Evolutionary conservation across 306 rosid genomes (phyloP).

Genomic region (Dicorynia guianensis): DNA sequence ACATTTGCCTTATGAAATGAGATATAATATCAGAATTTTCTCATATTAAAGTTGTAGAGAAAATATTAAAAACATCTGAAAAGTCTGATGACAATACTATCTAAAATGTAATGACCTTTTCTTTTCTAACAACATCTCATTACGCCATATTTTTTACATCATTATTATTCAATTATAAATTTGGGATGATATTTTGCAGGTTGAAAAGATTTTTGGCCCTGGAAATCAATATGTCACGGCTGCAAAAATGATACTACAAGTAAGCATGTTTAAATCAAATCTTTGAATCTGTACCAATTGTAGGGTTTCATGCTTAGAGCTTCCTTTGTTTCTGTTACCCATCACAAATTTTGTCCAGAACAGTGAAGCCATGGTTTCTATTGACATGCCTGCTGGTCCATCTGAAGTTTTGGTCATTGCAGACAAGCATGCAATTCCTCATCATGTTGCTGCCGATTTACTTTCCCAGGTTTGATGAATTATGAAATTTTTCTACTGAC

Average conservation of each 20-base stretch:
- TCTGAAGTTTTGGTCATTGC: slow-evolving; percentile 99
- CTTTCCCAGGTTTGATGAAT: slow-evolving; percentile 83
- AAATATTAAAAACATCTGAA: not conserved
- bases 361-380: slow-evolving; percentile 98
- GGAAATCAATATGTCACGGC: slow-evolving; percentile 99
- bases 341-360: slow-evolving; percentile 59
- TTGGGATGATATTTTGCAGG: slow-evolving; percentile 57
- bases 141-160: slow-evolving; percentile 2
- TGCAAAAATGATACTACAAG: slow-evolving; percentile 99
- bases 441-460: slow-evolving; percentile 93
- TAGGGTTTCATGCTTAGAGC: slow-evolving; percentile 6
- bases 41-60: slow-evolving; percentile 2
- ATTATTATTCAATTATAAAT: slow-evolving; percentile 27
- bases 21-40: slow-evolving; percentile 4
- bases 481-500: slow-evolving; percentile 24
- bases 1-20: not conserved
- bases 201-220: slow-evolving; percentile 92
- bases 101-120: slow-evolving; percentile 5
- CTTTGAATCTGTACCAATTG: not conserved
- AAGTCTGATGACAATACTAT: slow-evolving; percentile 13
- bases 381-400: slow-evolving; percentile 99
- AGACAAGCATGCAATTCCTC: slow-evolving; percentile 82
- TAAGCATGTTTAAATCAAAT: slow-evolving; percentile 38
- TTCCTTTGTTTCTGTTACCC: not conserved
- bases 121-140: not conserved